Conservation (phyloP, 371 early-diverging fungal genomes). For the Quaeritorhiza haematococci region DNA sequence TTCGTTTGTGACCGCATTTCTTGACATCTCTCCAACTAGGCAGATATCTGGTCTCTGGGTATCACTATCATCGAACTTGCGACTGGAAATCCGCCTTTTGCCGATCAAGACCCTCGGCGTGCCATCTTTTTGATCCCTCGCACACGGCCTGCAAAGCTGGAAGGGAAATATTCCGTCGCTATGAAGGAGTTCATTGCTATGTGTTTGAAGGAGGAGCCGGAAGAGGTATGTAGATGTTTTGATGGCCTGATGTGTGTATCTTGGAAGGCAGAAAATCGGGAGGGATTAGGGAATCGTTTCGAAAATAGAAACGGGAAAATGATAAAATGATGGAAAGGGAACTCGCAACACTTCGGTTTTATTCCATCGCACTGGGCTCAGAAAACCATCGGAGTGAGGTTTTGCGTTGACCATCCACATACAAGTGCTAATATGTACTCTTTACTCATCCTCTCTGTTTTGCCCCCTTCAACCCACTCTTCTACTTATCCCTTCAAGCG, state of each 20-base stretch:
- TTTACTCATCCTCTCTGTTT: constrained; percentile 1
- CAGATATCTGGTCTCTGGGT: constrained; percentile 69
- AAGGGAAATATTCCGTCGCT: constrained; percentile 65
- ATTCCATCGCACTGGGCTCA: too few relatives aligned
- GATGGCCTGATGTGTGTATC: background rate
- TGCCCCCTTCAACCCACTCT: background rate
- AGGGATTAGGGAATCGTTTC: too few relatives aligned
- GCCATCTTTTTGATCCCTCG: constrained; percentile 84
- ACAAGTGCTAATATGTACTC: too few relatives aligned
- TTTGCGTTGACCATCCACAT: too few relatives aligned
- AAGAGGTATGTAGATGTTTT: constrained; percentile 41
- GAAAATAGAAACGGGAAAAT: too few relatives aligned
- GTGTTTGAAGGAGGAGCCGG: constrained; percentile 85
- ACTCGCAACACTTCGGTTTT: too few relatives aligned
- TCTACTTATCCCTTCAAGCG: constrained; percentile 14
- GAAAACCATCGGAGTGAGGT: too few relatives aligned
- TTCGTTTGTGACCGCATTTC: constrained; percentile 5
- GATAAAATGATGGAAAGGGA: too few relatives aligned
- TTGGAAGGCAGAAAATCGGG: too few relatives aligned
- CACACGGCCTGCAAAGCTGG: constrained; percentile 62
- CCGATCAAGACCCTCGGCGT: constrained; percentile 85
- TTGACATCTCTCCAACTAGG: constrained; percentile 18
- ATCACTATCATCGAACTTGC: constrained; percentile 94
- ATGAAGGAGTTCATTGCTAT: constrained; percentile 85
- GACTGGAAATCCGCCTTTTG: constrained; percentile 90